Evolutionary conservation across 495 filamentous ascomycete genomes (phyloP).

Genomic region (Diplogelasinospora grovesii): DNA sequence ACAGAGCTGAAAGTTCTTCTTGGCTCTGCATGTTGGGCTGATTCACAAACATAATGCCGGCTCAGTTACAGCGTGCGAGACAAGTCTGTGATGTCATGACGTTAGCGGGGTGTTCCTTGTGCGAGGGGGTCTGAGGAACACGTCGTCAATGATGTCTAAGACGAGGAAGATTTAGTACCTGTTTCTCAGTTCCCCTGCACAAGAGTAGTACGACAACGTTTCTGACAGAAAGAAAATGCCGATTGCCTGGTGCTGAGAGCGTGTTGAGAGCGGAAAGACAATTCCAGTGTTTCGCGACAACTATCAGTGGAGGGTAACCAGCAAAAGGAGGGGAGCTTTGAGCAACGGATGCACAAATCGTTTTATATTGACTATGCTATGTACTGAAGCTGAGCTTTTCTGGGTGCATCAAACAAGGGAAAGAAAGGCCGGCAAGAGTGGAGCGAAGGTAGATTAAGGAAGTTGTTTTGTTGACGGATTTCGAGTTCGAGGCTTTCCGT

Average conservation of each 20-base stretch:
- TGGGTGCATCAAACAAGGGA: not conserved
- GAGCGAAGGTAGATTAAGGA: conserved; percentile 4
- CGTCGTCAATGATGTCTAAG: no score
- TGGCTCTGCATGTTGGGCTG: conserved; percentile 44
- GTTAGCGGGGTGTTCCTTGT: conserved; percentile 9
- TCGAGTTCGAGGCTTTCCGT: not conserved
- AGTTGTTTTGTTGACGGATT: not conserved
- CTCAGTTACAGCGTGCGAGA: no score
- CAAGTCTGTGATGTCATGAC: conserved; percentile 6
- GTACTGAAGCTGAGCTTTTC: conserved; percentile 28
- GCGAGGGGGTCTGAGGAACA: conserved; percentile 1
- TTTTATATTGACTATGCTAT: conserved; percentile 52
- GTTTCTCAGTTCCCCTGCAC: no score
- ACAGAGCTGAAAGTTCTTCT: conserved; percentile 63
- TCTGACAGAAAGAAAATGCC: no score
- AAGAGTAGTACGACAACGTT: no score
- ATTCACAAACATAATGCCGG: conserved; percentile 26
- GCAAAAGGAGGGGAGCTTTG: conserved; percentile 12
- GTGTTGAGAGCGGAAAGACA: conserved; percentile 7
- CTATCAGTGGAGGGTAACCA: conserved; percentile 23
- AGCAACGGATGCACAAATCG: conserved; percentile 32
- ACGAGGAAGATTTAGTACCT: no score
- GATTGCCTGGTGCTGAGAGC: no score
- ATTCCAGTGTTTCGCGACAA: not conserved
- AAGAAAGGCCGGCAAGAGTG: conserved; percentile 7